Evolutionary conservation across 768 basidiomycete species (phyloP).

Genomic region (Auriscalpium vulgare): DNA sequence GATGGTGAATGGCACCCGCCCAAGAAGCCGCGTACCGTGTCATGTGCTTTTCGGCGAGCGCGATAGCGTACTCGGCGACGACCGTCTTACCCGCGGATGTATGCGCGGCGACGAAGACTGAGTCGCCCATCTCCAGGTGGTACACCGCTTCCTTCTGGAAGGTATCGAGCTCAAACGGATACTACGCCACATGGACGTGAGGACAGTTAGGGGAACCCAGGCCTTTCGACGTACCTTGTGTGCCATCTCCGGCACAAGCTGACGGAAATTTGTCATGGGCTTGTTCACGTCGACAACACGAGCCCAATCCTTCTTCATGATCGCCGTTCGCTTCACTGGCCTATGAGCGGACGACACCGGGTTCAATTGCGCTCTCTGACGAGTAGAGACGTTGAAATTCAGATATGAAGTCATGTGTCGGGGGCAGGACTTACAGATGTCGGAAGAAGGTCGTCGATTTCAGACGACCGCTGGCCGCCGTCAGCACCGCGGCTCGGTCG

Average conservation of each 20-base stretch:
- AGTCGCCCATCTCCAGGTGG: conserved; percentile 94
- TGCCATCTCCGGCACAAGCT: conserved; percentile 95
- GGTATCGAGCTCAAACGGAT: conserved; percentile 97
- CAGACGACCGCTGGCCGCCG: conserved; percentile 23
- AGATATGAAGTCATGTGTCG: neutral
- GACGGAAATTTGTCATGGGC: conserved; percentile 79
- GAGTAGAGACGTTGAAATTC: conserved; percentile 6
- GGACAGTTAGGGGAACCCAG: too few relatives aligned
- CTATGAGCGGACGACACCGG: conserved; percentile 38
- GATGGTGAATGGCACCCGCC: neutral
- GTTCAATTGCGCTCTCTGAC: conserved; percentile 50
- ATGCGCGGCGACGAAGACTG: conserved; percentile 99
- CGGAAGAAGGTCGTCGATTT: conserved; percentile 72
- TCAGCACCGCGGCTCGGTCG: neutral
- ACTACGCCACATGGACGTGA: conserved; percentile 37
- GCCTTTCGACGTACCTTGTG: conserved; percentile 51
- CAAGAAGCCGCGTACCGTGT: conserved; percentile 58
- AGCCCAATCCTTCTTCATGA: conserved; percentile 92
- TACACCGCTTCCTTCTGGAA: conserved; percentile 99
- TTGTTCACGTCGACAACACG: conserved; percentile 93
- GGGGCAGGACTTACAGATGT: conserved; percentile 18
- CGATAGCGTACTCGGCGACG: conserved; percentile 97
- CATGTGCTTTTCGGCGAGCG: conserved; percentile 96
- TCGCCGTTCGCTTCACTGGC: conserved; percentile 34
- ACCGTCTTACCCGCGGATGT: conserved; percentile 99